Percentiles rank a stretch among this genome's conserved stretches.
These are phyloP conservation scores for Chlorophyllum brunneum DNA, from an alignment of 768 basidiomycete species.

Conservation along the genomic window DNA sequence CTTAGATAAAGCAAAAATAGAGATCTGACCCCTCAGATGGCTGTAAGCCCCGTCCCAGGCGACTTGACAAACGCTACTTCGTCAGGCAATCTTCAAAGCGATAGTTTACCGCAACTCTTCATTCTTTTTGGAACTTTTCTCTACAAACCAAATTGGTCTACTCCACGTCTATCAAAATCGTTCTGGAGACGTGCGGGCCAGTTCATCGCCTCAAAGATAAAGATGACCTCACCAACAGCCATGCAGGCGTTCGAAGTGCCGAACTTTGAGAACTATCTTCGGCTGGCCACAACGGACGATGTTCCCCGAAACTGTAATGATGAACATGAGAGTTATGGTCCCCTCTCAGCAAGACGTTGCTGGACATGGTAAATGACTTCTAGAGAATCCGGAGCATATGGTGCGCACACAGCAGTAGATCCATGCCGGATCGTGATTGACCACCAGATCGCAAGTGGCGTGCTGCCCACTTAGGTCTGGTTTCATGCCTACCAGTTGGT, in stretches of 20 bases:
- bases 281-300: not conserved
- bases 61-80: not conserved
- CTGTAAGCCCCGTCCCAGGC: too few relatives aligned
- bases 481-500: not conserved
- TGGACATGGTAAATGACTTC: not conserved
- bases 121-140: not conserved
- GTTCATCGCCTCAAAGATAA: not conserved
- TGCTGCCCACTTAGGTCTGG: not conserved
- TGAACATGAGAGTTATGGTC: not conserved
- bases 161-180: not conserved
- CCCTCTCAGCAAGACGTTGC: not conserved
- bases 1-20: too few relatives aligned
- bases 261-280: not conserved
- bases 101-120: not conserved
- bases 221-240: not conserved
- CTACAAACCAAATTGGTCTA: not conserved
- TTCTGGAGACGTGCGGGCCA: constrained; percentile 26
- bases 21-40: too few relatives aligned
- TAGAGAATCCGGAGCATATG: constrained; percentile 2
- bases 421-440: not conserved
- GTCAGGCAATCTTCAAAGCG: too few relatives aligned
- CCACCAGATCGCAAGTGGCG: not conserved
- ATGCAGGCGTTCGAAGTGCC: not conserved
- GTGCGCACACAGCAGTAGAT: not conserved
- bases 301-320: not conserved